phyloP scores from a whole-genome alignment of 345 rosid genomes.

The Lumnitzera racemosa region DNA sequence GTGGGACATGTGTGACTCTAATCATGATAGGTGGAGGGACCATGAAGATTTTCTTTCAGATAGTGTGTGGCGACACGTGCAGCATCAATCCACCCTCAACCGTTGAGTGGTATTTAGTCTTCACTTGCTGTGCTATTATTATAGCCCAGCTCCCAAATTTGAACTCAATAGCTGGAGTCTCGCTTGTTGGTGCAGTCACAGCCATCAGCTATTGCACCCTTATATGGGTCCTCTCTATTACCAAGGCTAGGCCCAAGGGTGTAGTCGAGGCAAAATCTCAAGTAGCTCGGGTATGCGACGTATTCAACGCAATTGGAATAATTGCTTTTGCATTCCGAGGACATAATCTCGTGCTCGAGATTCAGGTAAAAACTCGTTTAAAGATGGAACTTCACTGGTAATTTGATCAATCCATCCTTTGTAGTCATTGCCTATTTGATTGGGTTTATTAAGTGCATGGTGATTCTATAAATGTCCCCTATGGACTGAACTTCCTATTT shows the following conservation, averaged over 20 bases:
- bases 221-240: slow-evolving; percentile 34
- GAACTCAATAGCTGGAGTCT: slow-evolving; percentile 57
- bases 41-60: slow-evolving; percentile 34
- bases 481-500: too few species aligned
- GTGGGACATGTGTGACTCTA: slow-evolving; percentile 47
- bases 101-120: slow-evolving; percentile 40
- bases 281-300: slow-evolving; percentile 11
- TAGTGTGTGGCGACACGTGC: slow-evolving; percentile 26
- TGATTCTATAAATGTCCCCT: too few species aligned
- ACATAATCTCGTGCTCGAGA: slow-evolving; percentile 56
- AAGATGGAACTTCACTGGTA: not conserved
- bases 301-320: slow-evolving; percentile 42
- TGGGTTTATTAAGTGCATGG: too few species aligned
- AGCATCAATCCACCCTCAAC: slow-evolving; percentile 15
- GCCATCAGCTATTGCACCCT: slow-evolving; percentile 47
- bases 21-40: slow-evolving; percentile 50
- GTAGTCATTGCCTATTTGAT: too few species aligned
- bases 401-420: too few species aligned
- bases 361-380: slow-evolving; percentile 29
- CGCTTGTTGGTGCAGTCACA: slow-evolving; percentile 48
- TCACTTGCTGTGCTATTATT: slow-evolving; percentile 31
- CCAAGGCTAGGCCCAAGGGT: slow-evolving; percentile 13
- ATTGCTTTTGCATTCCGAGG: slow-evolving; percentile 60
- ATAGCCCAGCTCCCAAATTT: slow-evolving; percentile 59
- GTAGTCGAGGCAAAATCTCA: slow-evolving; percentile 16